Evolutionary conservation across 129 eudicot species (phyloP).

Genomic region (Artemisia tridentata): DNA sequence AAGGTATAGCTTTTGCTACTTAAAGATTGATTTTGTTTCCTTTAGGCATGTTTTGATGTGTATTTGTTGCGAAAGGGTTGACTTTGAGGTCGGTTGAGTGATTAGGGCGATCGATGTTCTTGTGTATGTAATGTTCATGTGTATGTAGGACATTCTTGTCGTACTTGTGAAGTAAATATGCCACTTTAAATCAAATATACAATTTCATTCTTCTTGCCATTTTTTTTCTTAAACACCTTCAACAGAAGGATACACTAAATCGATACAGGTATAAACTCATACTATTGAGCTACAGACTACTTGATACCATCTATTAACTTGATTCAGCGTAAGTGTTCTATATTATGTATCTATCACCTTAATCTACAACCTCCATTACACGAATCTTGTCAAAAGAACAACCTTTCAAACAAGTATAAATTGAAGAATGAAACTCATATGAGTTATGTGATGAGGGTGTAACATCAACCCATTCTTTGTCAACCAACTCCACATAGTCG

Average conservation of each 20-base stretch:
- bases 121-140: slow-evolving; percentile 25
- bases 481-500: slow-evolving; percentile 54
- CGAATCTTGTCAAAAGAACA: slow-evolving; percentile 49
- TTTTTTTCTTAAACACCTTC: not conserved
- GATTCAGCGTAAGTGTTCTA: slow-evolving; percentile 18
- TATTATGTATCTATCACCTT: slow-evolving; percentile 24
- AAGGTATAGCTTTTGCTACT: no score
- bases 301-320: slow-evolving; percentile 16
- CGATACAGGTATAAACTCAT: no score
- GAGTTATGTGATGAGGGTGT: slow-evolving; percentile 69
- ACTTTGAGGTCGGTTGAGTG: not conserved
- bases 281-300: slow-evolving; percentile 10
- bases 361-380: slow-evolving; percentile 55
- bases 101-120: slow-evolving; percentile 20
- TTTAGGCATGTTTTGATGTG: slow-evolving; percentile 12
- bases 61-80: slow-evolving; percentile 15
- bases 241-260: not conserved
- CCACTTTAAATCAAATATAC: not conserved
- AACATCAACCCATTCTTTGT: slow-evolving; percentile 73
- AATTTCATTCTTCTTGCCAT: not conserved
- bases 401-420: slow-evolving; percentile 49
- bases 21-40: not conserved
- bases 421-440: slow-evolving; percentile 65
- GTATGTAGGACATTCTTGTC: not conserved
- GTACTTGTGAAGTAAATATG: not conserved